Evolutionary conservation across 305 asterid genomes (phyloP), one percentile per base, ranked within the genome.

Genomic region (Fraxinus sp.): DNA sequence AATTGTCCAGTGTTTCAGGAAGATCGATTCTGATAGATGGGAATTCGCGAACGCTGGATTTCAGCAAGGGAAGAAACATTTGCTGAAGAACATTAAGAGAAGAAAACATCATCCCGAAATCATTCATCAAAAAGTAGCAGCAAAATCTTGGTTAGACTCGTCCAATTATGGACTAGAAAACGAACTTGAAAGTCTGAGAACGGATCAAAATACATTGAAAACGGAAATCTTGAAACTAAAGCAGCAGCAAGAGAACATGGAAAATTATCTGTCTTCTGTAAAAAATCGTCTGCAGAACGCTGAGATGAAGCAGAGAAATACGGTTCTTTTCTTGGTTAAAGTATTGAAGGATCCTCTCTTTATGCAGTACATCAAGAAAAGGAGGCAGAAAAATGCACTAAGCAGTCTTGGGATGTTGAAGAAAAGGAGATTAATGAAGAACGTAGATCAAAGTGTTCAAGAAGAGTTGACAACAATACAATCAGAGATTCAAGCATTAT

Each of bases 1-100:
- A 20, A 13, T 77, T 73, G 20, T 26, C 7, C 85, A 93, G 98
- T 78, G 95, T 64, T 94, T 94, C 86, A 88, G 93, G 87, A 94
- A 94, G 87, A 86, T 92, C 6, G 93, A 94, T 66, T 84, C 97
- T 4, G 98, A 92, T 28, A 92, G 93, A 82, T 95, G 97, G 97
- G 98, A 94, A 36, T 94, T 94, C 20, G 97, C 95, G 0, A 91
- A 92, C 9, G 92, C 88, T 66, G 92, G 84, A 1, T 94, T 94
- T 77, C 92, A 85, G 85, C 85, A 83, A 78, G 97, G 97, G 82
- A 90, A 92, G 90, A 92, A 92, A 85, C 90, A 93, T 85, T 73
- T 92, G 88, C 87, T 94, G 80, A 91, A 88, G 86, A 88, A 89
- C 68, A 94, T 94, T 64, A 92, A 90, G 80, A 90, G 98, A 80